These are phyloP conservation scores for Myotisia sp. DNA, from an alignment of 2,329 filamentous ascomycete genomes.

Conservation along the genomic window DNA sequence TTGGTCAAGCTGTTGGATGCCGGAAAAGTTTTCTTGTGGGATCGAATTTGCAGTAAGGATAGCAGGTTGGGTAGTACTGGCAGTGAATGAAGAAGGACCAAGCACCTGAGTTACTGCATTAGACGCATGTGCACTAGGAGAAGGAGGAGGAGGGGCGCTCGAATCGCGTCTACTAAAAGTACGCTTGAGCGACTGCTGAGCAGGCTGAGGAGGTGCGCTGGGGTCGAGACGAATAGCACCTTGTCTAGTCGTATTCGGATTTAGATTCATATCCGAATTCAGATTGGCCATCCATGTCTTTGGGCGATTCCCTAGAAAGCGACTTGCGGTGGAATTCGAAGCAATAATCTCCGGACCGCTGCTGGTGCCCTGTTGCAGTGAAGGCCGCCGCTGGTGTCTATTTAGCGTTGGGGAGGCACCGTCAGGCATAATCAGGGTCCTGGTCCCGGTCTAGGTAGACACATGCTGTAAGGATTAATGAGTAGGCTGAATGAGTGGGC, in stretches of 20 bases:
- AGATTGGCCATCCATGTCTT: slow-evolving; percentile 33
- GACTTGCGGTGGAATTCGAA: slow-evolving; percentile 27
- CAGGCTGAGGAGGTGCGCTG: neutral
- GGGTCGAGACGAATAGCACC: slow-evolving; percentile 1
- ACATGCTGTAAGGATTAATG: too few species aligned
- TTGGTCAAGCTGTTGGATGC: neutral
- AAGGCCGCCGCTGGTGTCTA: slow-evolving; percentile 1
- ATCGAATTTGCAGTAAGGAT: neutral
- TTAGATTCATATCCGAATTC: too few species aligned
- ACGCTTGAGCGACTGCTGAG: neutral
- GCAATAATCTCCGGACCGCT: slow-evolving; percentile 5
- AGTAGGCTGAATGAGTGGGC: too few species aligned
- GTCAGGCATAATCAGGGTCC: too few species aligned
- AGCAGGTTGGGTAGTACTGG: neutral
- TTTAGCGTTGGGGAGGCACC: neutral
- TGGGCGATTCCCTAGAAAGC: slow-evolving; percentile 26
- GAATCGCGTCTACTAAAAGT: neutral
- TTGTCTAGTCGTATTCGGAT: too few species aligned
- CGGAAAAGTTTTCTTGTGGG: neutral
- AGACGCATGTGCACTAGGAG: neutral
- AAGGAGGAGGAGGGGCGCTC: neutral
- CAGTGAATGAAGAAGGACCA: neutral
- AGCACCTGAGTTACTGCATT: neutral
- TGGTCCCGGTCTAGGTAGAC: too few species aligned
- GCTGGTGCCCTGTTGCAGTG: too few species aligned